Conservation (phyloP, 1,284 basidiomycete species). For the Trichosporon sp. region DNA sequence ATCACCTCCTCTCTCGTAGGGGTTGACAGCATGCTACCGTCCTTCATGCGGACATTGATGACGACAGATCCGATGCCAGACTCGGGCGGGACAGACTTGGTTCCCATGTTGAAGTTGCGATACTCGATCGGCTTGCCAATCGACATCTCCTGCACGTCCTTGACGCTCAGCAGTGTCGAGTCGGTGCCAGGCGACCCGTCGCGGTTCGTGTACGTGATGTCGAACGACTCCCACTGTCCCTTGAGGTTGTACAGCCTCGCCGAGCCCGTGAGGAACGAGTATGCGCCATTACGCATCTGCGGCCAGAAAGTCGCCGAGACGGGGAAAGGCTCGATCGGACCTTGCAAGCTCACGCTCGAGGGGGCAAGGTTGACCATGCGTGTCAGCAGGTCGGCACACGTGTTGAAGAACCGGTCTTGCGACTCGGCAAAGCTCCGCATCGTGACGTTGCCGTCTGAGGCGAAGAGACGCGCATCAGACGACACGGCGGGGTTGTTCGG, state of each 20-base stretch:
- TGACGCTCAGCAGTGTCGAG: not conserved
- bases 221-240: slow-evolving; percentile 13
- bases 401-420: slow-evolving; percentile 5
- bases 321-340: slow-evolving; percentile 14
- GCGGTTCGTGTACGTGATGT: slow-evolving; percentile 11
- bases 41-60: slow-evolving; percentile 9
- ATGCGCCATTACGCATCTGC: slow-evolving; percentile 8
- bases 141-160: not conserved
- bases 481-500: slow-evolving; percentile 3
- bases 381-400: slow-evolving; percentile 9
- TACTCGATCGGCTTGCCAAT: slow-evolving; percentile 9
- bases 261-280: slow-evolving; percentile 7
- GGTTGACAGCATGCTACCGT: slow-evolving; percentile 4
- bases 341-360: slow-evolving; percentile 7
- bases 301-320: slow-evolving; percentile 8
- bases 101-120: slow-evolving; percentile 6
- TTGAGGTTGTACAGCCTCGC: slow-evolving; percentile 15
- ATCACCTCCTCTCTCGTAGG: slow-evolving; percentile 4
- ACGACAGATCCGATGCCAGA: not conserved
- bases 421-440: slow-evolving; percentile 10
- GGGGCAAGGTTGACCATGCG: slow-evolving; percentile 18
- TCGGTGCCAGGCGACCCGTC: slow-evolving; percentile 11
- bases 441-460: slow-evolving; percentile 17
- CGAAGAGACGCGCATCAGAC: slow-evolving; percentile 14
- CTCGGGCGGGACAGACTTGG: not conserved